phyloP scores from a whole-genome alignment of 331 rosid species.

The Quercus tomentella region DNA sequence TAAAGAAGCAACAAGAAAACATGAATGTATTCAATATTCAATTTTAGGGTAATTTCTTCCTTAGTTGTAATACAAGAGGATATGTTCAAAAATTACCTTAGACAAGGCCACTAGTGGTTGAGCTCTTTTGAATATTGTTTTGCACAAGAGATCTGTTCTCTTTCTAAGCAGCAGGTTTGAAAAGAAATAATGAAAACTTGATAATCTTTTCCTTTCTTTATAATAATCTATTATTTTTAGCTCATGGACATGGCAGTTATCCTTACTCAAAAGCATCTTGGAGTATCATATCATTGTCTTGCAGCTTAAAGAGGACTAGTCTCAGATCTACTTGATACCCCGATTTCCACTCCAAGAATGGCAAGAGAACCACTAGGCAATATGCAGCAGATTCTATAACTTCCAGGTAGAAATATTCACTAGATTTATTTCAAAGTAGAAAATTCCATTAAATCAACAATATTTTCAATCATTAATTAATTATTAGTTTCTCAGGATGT shows the following conservation, averaged over 20 bases:
- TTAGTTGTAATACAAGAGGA: background rate
- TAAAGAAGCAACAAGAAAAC: background rate
- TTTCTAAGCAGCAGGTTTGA: background rate
- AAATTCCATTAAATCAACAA: background rate
- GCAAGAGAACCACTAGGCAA: background rate
- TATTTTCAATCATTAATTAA: too few species aligned
- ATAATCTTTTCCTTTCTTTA: background rate
- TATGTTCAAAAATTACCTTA: background rate
- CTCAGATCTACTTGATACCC: slow-evolving; percentile 10
- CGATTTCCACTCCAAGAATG: slow-evolving; percentile 8
- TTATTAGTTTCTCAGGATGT: background rate
- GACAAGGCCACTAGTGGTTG: background rate
- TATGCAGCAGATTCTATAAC: background rate
- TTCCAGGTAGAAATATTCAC: background rate
- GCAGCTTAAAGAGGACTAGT: slow-evolving; percentile 15
- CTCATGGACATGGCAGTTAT: background rate
- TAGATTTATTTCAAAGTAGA: background rate
- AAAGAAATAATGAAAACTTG: background rate
- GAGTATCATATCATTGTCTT: background rate
- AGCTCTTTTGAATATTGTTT: background rate
- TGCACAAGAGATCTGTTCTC: background rate
- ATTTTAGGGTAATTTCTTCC: background rate
- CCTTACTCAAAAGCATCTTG: background rate
- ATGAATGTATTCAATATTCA: background rate
- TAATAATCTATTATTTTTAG: background rate